A percentile compares a stretch with the other conserved stretches of the same genome.
These are phyloP conservation scores for Flueggea neowawraea DNA, from an alignment of 441 rosid genomes.

Conservation along the genomic window DNA sequence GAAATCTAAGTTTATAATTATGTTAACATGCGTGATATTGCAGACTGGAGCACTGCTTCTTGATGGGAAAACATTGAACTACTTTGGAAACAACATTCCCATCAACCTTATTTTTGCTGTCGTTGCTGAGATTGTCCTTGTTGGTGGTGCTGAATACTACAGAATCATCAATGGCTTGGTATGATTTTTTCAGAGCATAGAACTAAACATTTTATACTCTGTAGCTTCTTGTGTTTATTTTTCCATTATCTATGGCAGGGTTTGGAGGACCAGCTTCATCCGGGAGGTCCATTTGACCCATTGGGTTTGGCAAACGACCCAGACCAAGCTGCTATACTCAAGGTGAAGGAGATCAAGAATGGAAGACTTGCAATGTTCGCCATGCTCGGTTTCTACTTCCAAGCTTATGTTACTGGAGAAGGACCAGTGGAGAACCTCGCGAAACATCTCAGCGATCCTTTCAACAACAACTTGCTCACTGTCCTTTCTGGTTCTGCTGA, in stretches of 20 bases:
- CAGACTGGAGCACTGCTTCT: slow-evolving; percentile 97
- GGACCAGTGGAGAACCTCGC: slow-evolving; percentile 95
- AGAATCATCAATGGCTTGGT: slow-evolving; percentile 92
- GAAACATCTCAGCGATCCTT: slow-evolving; percentile 93
- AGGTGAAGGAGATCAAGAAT: slow-evolving; percentile 96
- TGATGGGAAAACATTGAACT: slow-evolving; percentile 94
- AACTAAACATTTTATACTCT: no score
- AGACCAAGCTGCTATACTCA: slow-evolving; percentile 86
- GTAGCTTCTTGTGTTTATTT: not conserved
- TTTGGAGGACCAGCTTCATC: slow-evolving; percentile 94
- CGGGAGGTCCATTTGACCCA: slow-evolving; percentile 99
- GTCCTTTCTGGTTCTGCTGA: slow-evolving; percentile 73
- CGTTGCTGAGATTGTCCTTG: slow-evolving; percentile 78
- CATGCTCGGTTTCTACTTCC: slow-evolving; percentile 86
- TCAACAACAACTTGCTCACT: slow-evolving; percentile 97
- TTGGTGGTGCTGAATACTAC: slow-evolving; percentile 97
- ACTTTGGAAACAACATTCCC: slow-evolving; percentile 88
- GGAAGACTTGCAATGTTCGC: slow-evolving; percentile 97
- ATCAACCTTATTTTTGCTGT: slow-evolving; percentile 83
- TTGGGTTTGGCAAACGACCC: slow-evolving; percentile 91
- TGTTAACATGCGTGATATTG: slow-evolving; percentile 8
- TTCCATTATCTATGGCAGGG: slow-evolving; percentile 32
- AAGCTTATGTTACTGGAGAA: slow-evolving; percentile 92
- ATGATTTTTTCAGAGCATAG: slow-evolving; percentile 2
- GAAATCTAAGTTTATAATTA: not conserved